Evolutionary conservation across 768 basidiomycete genomes (phyloP), one percentile per base, ranked within the genome.

Genomic region (Pholiota microspora): DNA sequence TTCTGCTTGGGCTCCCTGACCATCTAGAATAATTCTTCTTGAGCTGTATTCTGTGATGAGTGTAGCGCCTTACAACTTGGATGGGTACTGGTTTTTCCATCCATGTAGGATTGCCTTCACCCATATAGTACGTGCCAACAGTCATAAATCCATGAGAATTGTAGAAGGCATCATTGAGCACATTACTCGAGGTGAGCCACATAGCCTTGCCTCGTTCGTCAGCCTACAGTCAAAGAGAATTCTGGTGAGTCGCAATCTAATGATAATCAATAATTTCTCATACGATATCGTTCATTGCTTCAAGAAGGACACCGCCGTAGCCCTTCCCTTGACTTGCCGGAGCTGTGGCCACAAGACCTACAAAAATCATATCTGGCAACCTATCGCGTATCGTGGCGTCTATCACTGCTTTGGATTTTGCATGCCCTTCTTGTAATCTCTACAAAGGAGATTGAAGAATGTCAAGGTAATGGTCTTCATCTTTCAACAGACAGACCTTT

Each of bases 21-120:
- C 61, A 62, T 64, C 61, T 62, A 18, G 15, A 42, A 4, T n/a
- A n/a, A n/a, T n/a, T n/a, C n/a, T n/a, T n/a, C n/a, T n/a, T n/a
- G n/a, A n/a, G n/a, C n/a, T n/a, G n/a, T n/a, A n/a, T n/a, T n/a
- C n/a, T n/a, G n/a, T n/a, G n/a, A n/a, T n/a, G n/a, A 13, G 18
- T 40, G 28, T 4, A 54, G 21, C 32, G 13, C 60, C 69, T 34
- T 51, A 72, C 72, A 27, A 73, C 58, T 35, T 56, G 60, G 12
- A 70, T 51, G 12, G 67, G 55, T 4, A 73, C 62, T 12, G 69
- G 67, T 10, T 62, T 51, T 16, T 54, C 56, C 25, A 62, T 45
- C 72, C 72, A 73, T 23, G 56, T 55, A 21, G 69, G 68, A 51
- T 72, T 68, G 2, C 63, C 53, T 8, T 69, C 66, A 8, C 72